Conservation (phyloP, 2,329 filamentous ascomycete genomes). For the Colletotrichum gigasporum region DNA sequence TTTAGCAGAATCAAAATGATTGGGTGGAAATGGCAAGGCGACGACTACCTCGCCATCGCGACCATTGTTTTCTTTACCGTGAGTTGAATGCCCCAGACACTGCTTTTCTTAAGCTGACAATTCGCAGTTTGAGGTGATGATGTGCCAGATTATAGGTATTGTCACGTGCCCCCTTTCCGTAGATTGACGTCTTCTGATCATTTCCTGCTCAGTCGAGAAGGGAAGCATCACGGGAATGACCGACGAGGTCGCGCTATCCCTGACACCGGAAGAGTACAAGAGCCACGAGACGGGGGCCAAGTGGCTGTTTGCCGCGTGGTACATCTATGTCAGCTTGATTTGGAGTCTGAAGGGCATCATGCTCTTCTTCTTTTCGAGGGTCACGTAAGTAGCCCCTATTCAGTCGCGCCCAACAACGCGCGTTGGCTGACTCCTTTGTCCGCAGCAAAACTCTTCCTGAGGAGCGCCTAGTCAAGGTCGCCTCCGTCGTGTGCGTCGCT, state of each 20-base stretch:
- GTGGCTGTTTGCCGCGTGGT: slow-evolving; percentile 29
- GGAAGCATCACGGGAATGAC: slow-evolving; percentile 28
- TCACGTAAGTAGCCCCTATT: slow-evolving; percentile 6
- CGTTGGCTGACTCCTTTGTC: not conserved
- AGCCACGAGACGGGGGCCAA: slow-evolving; percentile 24
- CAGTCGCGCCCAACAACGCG: not conserved
- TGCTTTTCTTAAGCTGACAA: not conserved
- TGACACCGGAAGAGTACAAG: slow-evolving; percentile 21
- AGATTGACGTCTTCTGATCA: not conserved
- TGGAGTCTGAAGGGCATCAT: slow-evolving; percentile 30
- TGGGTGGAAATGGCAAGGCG: slow-evolving; percentile 20
- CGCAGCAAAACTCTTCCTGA: slow-evolving; percentile 21
- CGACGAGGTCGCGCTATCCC: slow-evolving; percentile 2
- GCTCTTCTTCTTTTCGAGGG: slow-evolving; percentile 23
- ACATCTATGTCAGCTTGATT: slow-evolving; percentile 25
- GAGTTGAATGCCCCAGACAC: not conserved
- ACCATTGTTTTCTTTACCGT: slow-evolving; percentile 22
- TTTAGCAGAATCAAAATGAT: slow-evolving; percentile 13
- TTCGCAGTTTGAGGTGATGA: slow-evolving; percentile 22
- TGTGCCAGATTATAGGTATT: slow-evolving; percentile 28
- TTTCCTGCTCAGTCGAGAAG: slow-evolving; percentile 8
- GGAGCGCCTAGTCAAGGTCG: slow-evolving; percentile 23
- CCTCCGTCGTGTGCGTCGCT: not conserved
- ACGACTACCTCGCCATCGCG: slow-evolving; percentile 20
- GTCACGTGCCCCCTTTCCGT: not conserved